Base-by-base conservation (phyloP, 139 green algal genomes). In the Diplosphaera chodatii region DNA sequence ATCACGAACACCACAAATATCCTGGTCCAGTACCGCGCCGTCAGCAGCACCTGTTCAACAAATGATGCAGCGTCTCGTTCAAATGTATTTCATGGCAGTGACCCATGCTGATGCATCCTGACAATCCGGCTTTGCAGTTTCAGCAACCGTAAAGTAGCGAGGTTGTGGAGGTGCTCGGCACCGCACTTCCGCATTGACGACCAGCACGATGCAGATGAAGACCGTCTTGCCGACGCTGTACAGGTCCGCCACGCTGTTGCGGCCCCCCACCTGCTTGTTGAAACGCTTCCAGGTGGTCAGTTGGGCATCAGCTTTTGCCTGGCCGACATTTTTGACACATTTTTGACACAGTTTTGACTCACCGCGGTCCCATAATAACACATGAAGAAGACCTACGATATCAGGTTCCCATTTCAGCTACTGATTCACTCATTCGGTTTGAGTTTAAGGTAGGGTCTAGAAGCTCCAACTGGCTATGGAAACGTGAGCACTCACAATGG, bases 1-100 rank as follows among this genome's bases (percentile, higher is more conserved):
- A 82, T 6, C 25, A 75, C 66, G 31, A 89, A 73, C n/a, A 82
- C 33, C 33, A 63, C 63, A 40, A 89, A 91, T 4, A 83, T 66
- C 79, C 65, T 81, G 32, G 87, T 92, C 87, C 88, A 92, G 68
- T 87, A 91, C n/a, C 85, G 74, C 20, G 81, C 68, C 34, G 89
- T 74, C 56, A 91, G 76, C 5, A 40, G 75, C 64, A 91, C 82
- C 72, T 73, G 66, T 34, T 55, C n/a, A n/a, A n/a, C n/a, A n/a
- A n/a, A n/a, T n/a, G n/a, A n/a, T n/a, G n/a, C n/a, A n/a, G n/a
- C n/a, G 31, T n/a, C n/a, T n/a, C n/a, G 55, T 16, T 55, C 15
- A 31, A 4, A 40, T 18, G 31, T 67, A 4, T 6, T 37, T 18
- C 18, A n/a, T 37, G 27, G n/a, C 25, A 10, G 18, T 32, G 56